These are phyloP conservation scores for Singerocomus rubriflavus DNA, from an alignment of 1,284 basidiomycete species.

Conservation along the genomic window DNA sequence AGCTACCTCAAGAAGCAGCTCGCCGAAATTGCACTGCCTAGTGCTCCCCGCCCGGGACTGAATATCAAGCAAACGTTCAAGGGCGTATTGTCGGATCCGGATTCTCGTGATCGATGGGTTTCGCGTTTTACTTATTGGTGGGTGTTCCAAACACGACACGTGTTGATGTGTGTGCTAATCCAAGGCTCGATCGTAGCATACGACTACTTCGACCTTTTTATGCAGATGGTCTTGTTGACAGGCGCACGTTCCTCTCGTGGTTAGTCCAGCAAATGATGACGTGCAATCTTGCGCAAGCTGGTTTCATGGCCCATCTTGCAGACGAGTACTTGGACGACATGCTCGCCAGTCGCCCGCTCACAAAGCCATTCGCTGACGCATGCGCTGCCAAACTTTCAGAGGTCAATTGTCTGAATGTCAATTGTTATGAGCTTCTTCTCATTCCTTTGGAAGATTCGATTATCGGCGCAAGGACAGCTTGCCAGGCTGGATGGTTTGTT, in stretches of 20 bases:
- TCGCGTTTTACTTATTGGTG: conserved; percentile 81
- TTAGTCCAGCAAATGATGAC: conserved; percentile 73
- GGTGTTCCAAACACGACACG: conserved; percentile 16
- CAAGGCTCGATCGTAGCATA: conserved; percentile 44
- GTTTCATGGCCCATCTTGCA: conserved; percentile 73
- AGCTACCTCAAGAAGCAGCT: conserved; percentile 91
- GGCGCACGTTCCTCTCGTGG: conserved; percentile 79
- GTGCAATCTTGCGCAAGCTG: conserved; percentile 82
- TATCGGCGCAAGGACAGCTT: conserved; percentile 53
- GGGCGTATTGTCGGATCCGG: conserved; percentile 67
- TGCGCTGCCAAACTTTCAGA: conserved; percentile 68
- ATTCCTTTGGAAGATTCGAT: conserved; percentile 44
- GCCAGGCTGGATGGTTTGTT: conserved; percentile 52
- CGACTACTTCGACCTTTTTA: conserved; percentile 78
- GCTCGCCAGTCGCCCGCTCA: conserved; percentile 60
- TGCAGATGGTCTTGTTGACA: conserved; percentile 79
- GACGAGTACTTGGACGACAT: conserved; percentile 81
- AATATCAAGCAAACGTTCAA: conserved; percentile 80
- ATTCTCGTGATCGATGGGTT: conserved; percentile 74
- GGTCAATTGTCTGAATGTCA: conserved; percentile 38
- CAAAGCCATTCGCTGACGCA: conserved; percentile 64
- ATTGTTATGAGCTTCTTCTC: neutral
- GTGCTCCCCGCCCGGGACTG: conserved; percentile 66
- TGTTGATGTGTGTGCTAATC: conserved; percentile 5
- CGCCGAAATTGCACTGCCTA: conserved; percentile 78